Base-by-base conservation (phyloP, 1,139 yeast species). In the Candida anutae region DNA sequence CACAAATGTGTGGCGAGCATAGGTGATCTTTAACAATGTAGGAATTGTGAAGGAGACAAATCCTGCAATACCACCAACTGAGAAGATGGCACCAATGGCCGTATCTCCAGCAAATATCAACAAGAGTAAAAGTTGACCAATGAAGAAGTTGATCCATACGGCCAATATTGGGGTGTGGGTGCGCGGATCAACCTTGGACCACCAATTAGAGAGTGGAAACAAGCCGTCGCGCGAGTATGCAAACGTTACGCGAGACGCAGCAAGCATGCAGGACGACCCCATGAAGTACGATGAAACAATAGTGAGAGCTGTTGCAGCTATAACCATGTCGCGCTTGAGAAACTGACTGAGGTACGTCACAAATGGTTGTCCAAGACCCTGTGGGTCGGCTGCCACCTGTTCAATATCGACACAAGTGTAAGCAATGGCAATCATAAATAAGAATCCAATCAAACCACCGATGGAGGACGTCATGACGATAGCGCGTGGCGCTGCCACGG, bases 11-110 rank as follows among this genome's bases (percentile, higher is more conserved):
- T 69, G 55, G 32, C 69, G 55, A 9, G 79, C 69, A 40, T 65
- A 70, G 1, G 80, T 68, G 36, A 75, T 67, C 45, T 77, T 74
- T 39, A 80, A 62, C 4, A 74, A 48, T 10, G 80, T 73, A 14
- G 88, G 88, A 41, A 75, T 58, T n/a, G 75, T 66, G 49, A 79
- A 79, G 1, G 87, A 78, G 35, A 78, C 66, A 43, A 77, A 78
- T 0, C 83, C 77, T 12, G 82, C 72, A 45, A 78, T 77, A 31
- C 85, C 88, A 28, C 85, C 85, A 22, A 79, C 83, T 1, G 83
- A 76, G 55, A 80, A 80, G 32, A 78, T 75, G 26, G 90, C 88
- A 23, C 76, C 79, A 42, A 80, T 74, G 24, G 87, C 82, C 10
- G 71, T 63, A 32, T 69, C 75, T 21, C 83, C 84, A 18, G 80